phyloP scores from a whole-genome alignment of 164 flowering plant species.

The Kingdonia uniflora region DNA sequence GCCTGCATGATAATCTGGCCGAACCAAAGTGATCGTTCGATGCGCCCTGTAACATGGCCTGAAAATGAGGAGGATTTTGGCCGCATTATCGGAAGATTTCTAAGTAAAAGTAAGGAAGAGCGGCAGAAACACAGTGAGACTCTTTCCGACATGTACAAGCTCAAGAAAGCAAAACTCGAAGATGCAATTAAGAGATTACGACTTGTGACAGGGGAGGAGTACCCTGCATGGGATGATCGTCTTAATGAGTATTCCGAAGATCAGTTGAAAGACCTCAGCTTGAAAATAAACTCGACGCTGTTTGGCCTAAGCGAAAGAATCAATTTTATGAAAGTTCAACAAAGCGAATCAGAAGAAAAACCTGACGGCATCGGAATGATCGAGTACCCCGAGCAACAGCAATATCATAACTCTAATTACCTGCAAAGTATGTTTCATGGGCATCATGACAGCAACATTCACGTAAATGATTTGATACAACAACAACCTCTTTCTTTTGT shows the following conservation, averaged over 20 bases:
- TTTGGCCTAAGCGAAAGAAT: slow-evolving; percentile 1
- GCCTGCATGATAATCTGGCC: slow-evolving; percentile 35
- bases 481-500: too few relatives aligned
- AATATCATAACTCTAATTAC: neutral
- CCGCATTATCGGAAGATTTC: slow-evolving; percentile 16
- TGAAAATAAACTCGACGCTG: slow-evolving; percentile 9
- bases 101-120: neutral
- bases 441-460: too few relatives aligned
- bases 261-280: slow-evolving; percentile 5
- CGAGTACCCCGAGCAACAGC: neutral
- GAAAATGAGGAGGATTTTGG: slow-evolving; percentile 4
- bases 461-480: too few relatives aligned
- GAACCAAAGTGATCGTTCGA: too few relatives aligned
- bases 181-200: slow-evolving; percentile 10
- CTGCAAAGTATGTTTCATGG: too few relatives aligned
- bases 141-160: slow-evolving; percentile 12
- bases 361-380: neutral
- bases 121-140: neutral
- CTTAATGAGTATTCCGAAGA: slow-evolving; percentile 7
- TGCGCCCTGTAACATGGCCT: slow-evolving; percentile 24
- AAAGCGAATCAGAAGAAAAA: neutral
- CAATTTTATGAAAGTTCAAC: neutral
- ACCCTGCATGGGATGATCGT: slow-evolving; percentile 12
- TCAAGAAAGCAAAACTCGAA: slow-evolving; percentile 9
- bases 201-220: neutral